Percentiles rank a stretch among this genome's conserved stretches.
These are phyloP conservation scores for Melocanna baccifera DNA, from an alignment of 176 grass and related monocot species.

Conservation along the genomic window DNA sequence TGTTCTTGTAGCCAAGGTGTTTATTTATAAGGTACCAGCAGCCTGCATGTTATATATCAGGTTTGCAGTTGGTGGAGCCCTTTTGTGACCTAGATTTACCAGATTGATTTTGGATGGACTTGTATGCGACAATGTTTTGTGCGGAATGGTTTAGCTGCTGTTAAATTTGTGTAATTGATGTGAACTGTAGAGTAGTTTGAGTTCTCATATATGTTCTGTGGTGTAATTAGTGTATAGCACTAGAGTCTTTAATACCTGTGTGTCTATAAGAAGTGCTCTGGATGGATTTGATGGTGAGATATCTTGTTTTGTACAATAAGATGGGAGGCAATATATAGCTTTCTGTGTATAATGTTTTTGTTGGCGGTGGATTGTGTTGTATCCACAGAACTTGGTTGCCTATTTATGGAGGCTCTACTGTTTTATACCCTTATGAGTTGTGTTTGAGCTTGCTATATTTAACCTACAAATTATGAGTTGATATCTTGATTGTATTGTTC, in stretches of 20 bases:
- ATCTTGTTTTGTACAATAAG: background rate
- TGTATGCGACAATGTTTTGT: background rate
- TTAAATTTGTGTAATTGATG: background rate
- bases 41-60: background rate
- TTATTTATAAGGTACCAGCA: constrained; percentile 1
- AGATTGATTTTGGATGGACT: background rate
- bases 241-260: background rate
- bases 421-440: background rate
- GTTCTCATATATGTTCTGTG: background rate
- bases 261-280: background rate
- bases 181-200: background rate
- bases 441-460: background rate
- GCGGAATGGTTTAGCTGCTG: background rate
- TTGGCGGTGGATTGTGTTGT: background rate
- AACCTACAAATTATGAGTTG: background rate
- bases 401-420: background rate
- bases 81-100: background rate
- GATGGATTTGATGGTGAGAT: background rate
- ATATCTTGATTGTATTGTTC: background rate
- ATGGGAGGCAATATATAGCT: background rate
- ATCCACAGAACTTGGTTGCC: background rate
- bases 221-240: background rate
- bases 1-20: background rate
- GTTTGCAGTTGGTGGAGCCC: background rate
- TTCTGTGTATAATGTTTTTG: background rate